Base-by-base conservation (phyloP, 495 filamentous ascomycete species). In the Lasiosphaeria miniovina region DNA sequence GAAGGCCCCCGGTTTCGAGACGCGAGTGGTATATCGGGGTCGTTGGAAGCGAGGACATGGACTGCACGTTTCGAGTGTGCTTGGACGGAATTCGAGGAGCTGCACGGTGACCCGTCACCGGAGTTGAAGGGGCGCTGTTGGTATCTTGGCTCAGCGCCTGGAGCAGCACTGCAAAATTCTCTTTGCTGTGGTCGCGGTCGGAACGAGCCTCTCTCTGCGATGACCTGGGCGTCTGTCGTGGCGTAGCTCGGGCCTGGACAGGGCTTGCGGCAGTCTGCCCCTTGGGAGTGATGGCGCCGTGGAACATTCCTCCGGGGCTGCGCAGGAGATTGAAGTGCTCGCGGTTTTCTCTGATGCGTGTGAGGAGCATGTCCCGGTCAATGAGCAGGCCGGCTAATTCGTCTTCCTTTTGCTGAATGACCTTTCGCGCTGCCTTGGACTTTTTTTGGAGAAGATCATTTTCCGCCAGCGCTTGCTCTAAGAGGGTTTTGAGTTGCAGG, bases 291-390 rank as follows among this genome's bases (percentile, higher is more conserved):
- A 78, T 54, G 38, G 76, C 78, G 10, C 76, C 75, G 58, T 83
- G 80, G 58, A 82, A 81, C 32, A 77, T 75, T 55, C 81, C 81
- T 36, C 81, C 81, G 5, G 82, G 81, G 59, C 79, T 80, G 57
- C 80, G 78, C 53, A 92, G 80, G 61, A 82, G 79, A 57, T 88
- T 87, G 61, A 95, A 83, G 68, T 96, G 92, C 65, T 90, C 84
- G 36, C 93, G 81, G 62, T 96, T 96, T 70, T 95, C 88, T 33
- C 88, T 82, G 56, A 98, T 96, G 56, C 94, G 87, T 55, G 85
- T 86, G 55, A 89, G 85, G 45, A 96, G 75, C 65, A 86, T 80
- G n/a, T 83, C 77, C 60, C 89, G 90, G 63, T 93, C 86, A 55
- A 93, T 89, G 14, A 69, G 70, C 7, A 91, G 76, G 32, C 77